Conservation (phyloP, 257 asterid species). For the Solanum bulbocastanum region DNA sequence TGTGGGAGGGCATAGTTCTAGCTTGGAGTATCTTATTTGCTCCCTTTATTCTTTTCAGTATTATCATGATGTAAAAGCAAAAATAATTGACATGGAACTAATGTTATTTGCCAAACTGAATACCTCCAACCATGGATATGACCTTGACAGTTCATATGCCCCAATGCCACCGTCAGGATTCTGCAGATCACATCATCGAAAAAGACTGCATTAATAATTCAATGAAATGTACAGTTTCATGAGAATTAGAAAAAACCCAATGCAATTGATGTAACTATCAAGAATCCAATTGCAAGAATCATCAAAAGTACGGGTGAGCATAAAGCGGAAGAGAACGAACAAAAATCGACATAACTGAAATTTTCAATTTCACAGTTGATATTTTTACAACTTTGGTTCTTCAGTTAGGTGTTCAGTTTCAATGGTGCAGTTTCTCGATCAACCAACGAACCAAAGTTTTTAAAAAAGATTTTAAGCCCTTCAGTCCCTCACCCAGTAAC, state of each 20-base stretch:
- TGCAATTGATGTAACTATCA: background rate
- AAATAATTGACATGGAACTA: background rate
- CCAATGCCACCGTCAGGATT: constrained; percentile 75
- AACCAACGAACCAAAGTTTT: background rate
- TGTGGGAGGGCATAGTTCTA: background rate
- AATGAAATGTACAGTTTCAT: background rate
- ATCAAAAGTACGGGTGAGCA: too few relatives aligned
- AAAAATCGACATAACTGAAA: too few relatives aligned
- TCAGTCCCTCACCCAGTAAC: background rate
- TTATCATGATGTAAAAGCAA: background rate
- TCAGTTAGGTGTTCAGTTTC: background rate
- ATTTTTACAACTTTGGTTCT: background rate
- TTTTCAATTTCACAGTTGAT: background rate
- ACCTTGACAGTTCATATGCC: constrained; percentile 88
- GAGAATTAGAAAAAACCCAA: background rate
- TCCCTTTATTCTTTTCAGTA: background rate
- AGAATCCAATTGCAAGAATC: background rate
- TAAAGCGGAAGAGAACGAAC: too few relatives aligned
- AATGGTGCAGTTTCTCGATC: background rate
- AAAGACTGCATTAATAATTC: background rate
- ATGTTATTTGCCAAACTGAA: background rate
- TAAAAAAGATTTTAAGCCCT: background rate
- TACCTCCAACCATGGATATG: constrained; percentile 98
- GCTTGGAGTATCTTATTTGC: background rate
- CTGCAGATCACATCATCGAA: constrained; percentile 28